A percentile compares a stretch with the other conserved stretches of the same genome.
Conservation (phyloP, 306 rosid species). For the Prunus mongolica region DNA sequence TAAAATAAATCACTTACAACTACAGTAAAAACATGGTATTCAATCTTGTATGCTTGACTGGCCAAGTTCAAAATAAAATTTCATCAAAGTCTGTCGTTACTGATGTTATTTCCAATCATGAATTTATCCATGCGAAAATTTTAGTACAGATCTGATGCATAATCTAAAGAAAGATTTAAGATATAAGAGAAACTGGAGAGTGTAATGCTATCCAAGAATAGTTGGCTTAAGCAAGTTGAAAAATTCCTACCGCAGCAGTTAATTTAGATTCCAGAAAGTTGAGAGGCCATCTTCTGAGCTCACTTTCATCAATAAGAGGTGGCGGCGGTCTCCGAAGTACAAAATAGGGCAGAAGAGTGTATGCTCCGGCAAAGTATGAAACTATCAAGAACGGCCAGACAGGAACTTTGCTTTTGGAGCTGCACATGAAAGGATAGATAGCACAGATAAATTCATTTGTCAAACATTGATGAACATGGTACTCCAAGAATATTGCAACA, state of each 20-base stretch:
- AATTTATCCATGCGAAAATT: too few relatives aligned
- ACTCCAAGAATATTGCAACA: constrained; percentile 1
- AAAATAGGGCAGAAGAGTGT: constrained; percentile 87
- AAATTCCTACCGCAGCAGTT: constrained; percentile 58
- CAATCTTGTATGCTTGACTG: too few relatives aligned
- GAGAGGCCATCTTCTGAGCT: constrained; percentile 76
- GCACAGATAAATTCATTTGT: constrained; percentile 18
- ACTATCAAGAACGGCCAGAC: constrained; percentile 82
- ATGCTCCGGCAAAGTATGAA: constrained; percentile 72
- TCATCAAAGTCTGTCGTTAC: too few relatives aligned
- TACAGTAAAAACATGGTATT: neutral
- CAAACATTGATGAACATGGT: constrained; percentile 6
- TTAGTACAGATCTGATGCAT: too few relatives aligned
- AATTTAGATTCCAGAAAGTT: constrained; percentile 81
- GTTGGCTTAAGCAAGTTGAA: neutral
- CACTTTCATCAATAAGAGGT: constrained; percentile 65
- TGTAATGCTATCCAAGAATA: too few relatives aligned
- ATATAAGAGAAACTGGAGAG: too few relatives aligned
- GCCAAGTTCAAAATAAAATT: too few relatives aligned
- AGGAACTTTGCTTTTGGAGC: constrained; percentile 71
- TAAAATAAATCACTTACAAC: neutral
- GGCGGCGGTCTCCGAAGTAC: constrained; percentile 92
- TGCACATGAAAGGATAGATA: constrained; percentile 31
- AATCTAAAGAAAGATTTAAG: too few relatives aligned
- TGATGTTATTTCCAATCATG: too few relatives aligned